Percentiles rank a stretch among this genome's conserved stretches.
Conservation (phyloP, 2,329 filamentous ascomycete genomes). For the Alternaria postmessia region DNA sequence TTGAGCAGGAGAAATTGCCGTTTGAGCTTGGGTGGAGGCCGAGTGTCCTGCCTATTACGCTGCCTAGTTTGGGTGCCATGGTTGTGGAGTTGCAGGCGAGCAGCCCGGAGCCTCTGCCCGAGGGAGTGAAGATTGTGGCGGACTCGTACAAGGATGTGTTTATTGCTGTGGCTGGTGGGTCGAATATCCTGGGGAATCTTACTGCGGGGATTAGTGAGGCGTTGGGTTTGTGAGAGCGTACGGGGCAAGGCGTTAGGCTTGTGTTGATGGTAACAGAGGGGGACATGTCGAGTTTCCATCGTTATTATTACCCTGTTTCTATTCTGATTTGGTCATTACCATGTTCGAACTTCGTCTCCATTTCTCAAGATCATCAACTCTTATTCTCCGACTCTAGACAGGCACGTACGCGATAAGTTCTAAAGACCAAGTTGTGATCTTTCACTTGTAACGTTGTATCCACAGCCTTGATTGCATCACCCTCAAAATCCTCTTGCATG, state of each 20-base stretch:
- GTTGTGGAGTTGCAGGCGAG: conserved; percentile 11
- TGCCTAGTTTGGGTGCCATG: conserved; percentile 24
- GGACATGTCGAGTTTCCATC: accelerated
- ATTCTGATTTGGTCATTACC: too few relatives aligned
- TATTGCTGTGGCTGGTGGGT: conserved; percentile 18
- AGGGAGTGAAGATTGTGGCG: conserved; percentile 13
- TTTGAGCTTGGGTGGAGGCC: conserved; percentile 25
- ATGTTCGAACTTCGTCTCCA: too few relatives aligned
- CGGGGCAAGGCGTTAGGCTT: too few relatives aligned
- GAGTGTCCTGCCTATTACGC: conserved; percentile 21
- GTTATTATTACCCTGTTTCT: too few relatives aligned
- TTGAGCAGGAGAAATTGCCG: conserved; percentile 28
- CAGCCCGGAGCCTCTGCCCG: conserved; percentile 15
- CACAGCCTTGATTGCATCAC: too few relatives aligned
- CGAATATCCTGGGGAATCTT: conserved; percentile 19
- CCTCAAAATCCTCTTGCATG: too few relatives aligned
- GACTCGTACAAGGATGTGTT: conserved; percentile 27
- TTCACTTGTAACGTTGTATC: too few relatives aligned
- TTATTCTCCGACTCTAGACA: accelerated
- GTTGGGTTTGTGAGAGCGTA: conserved; percentile 5
- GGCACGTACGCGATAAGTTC: accelerated
- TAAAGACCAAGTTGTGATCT: too few relatives aligned
- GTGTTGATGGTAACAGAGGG: too few relatives aligned
- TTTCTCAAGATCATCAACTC: accelerated
- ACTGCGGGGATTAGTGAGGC: conserved; percentile 23